Evolutionary conservation across 306 rosid species (phyloP).

Genomic region (Potentilla sterilis): DNA sequence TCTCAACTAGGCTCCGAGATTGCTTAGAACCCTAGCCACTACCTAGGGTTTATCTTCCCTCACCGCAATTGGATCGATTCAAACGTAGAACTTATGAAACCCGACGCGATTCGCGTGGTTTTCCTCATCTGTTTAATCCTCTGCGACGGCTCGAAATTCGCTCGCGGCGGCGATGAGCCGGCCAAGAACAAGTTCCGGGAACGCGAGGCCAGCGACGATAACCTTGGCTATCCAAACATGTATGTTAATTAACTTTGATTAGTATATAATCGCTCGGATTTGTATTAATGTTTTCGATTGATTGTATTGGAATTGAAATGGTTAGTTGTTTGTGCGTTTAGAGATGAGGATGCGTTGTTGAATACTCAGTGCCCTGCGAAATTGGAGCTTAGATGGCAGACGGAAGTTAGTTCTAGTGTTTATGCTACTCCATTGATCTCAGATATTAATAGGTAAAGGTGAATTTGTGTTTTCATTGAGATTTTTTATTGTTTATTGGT

Average conservation of each 20-base stretch:
- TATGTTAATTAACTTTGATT: conserved; percentile 26
- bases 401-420: conserved; percentile 96
- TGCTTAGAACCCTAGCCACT: not conserved
- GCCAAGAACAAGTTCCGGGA: conserved; percentile 67
- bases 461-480: not conserved
- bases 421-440: conserved; percentile 93
- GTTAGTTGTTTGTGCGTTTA: conserved; percentile 22
- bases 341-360: conserved; percentile 88
- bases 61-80: not conserved
- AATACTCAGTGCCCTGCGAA: conserved; percentile 84
- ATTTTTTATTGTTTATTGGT: not conserved
- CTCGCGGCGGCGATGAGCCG: conserved; percentile 51
- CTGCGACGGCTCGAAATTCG: conserved; percentile 32
- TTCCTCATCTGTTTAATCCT: conserved; percentile 46
- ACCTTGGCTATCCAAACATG: conserved; percentile 79
- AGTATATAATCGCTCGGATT: not conserved
- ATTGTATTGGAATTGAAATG: not conserved
- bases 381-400: conserved; percentile 97
- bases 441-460: conserved; percentile 80
- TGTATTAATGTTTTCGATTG: conserved; percentile 13
- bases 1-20: not conserved
- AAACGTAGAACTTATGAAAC: conserved; percentile 53
- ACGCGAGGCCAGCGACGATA: conserved; percentile 87
- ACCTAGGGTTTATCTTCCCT: conserved; percentile 4
- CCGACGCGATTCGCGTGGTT: conserved; percentile 25